A percentile compares a stretch with the other conserved stretches of the same genome.
Conservation (phyloP, 306 rosid genomes). For the Quercus robur region DNA sequence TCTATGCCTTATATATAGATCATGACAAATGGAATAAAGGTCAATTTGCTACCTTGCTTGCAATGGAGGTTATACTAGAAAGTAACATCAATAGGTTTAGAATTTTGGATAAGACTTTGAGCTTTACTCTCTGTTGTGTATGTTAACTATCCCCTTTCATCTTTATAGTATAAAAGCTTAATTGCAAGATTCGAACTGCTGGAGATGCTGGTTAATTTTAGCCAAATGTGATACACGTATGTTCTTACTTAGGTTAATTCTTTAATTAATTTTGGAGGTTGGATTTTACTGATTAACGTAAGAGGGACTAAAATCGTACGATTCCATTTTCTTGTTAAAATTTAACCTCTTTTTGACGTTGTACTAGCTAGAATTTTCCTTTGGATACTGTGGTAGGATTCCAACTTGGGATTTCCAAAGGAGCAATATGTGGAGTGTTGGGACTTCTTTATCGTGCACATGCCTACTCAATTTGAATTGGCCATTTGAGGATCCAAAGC, state of each 20-base stretch:
- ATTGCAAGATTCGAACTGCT: neutral
- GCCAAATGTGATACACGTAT: neutral
- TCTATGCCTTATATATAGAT: slow-evolving; percentile 15
- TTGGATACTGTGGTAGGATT: neutral
- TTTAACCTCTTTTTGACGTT: neutral
- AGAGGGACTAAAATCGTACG: neutral
- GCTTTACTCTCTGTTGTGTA: neutral
- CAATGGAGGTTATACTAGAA: slow-evolving; percentile 25
- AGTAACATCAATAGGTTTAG: slow-evolving; percentile 17
- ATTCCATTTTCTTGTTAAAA: neutral
- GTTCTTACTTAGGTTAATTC: neutral
- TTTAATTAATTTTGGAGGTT: neutral
- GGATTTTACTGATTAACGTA: neutral
- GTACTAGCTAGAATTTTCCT: neutral
- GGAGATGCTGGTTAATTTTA: neutral
- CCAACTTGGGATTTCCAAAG: neutral
- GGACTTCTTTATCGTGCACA: too few species aligned
- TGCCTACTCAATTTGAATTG: too few species aligned
- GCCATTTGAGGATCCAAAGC: too few species aligned
- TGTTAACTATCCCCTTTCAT: neutral
- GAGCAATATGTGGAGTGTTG: neutral
- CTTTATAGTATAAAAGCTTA: neutral
- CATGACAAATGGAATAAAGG: neutral
- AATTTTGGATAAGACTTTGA: slow-evolving; percentile 22
- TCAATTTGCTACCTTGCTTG: slow-evolving; percentile 61